Base-by-base conservation (phyloP, 192 early-diverging fungal genomes). In the Phycomyces nitens region DNA sequence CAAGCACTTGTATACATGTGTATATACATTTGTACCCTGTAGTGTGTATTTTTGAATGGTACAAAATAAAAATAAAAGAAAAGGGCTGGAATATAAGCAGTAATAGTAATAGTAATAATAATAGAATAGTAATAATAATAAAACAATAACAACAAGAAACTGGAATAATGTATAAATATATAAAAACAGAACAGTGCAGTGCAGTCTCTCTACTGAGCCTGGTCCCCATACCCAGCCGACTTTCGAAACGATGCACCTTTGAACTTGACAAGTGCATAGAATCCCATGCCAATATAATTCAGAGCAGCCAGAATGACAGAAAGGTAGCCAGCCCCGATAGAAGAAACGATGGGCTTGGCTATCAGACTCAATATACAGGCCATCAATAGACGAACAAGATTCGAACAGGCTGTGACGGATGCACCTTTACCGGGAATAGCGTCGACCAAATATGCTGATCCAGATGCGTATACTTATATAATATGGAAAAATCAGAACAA, bases 361-460 rank as follows among this genome's bases (percentile, higher is more conserved):
- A 71, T 61, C 38, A 79, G 26, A 0, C 72, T 75, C 22, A 75
- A 64, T 14, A 75, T 56, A 65, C 71, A 77, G 1, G 80, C 77
- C 47, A 77, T 20, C 15, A 73, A 24, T 73, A 79, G 75, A 1
- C 75, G 57, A 53, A 73, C 56, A 62, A 82, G 70, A 59, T 77
- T 77, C 16, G 60, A 74, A n/a, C 74, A 74, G 0, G 77, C 80
- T 2, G 72, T 79, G 12, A 70, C 69, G 21, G 77, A 78, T 1
- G 80, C 75, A 12, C 77, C 77, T 26, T 76, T 65, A 7, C 77
- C 80, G 5, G 80, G 80, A 9, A 76, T 72, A 9, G 69, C 59
- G 53, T 79, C 75, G 10, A 79, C 80, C 8, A 76, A 41, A n/a
- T 81, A 81, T 3, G 77, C 74, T 7, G 77, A 62, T 29, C 71